Evolutionary conservation across 2,329 filamentous ascomycete genomes (phyloP).

Genomic region (Phialophora tarda): DNA sequence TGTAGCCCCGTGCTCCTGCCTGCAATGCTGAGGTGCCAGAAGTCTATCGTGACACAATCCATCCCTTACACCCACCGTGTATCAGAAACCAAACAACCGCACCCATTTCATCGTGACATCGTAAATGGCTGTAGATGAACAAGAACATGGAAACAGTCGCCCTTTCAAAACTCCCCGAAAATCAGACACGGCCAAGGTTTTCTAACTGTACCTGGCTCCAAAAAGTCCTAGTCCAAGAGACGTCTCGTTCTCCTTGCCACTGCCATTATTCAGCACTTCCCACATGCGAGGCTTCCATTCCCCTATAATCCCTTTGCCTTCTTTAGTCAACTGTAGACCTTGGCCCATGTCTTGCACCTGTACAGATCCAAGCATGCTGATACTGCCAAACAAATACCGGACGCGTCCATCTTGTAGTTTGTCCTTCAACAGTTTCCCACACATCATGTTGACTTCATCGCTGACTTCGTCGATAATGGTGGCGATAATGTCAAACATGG

Average conservation of each 20-base stretch:
- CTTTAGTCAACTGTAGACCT: slow-evolving; percentile 36
- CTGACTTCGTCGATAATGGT: slow-evolving; percentile 52
- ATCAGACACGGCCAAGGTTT: background rate
- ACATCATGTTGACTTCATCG: slow-evolving; percentile 52
- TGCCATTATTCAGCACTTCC: slow-evolving; percentile 40
- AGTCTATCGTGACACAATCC: slow-evolving; percentile 1
- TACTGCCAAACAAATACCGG: slow-evolving; percentile 36
- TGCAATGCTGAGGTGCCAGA: background rate
- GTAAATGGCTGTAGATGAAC: slow-evolving; percentile 5
- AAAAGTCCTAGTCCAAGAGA: slow-evolving; percentile 39
- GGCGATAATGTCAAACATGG: slow-evolving; percentile 53
- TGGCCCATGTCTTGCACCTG: slow-evolving; percentile 34
- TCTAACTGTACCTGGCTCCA: slow-evolving; percentile 31
- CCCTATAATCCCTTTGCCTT: slow-evolving; percentile 35
- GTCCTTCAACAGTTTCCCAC: slow-evolving; percentile 51
- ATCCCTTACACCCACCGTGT: background rate
- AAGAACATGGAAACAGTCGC: background rate
- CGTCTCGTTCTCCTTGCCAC: slow-evolving; percentile 37
- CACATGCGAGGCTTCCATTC: slow-evolving; percentile 40
- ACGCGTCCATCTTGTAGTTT: slow-evolving; percentile 35
- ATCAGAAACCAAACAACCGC: background rate
- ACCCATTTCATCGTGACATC: slow-evolving; percentile 1
- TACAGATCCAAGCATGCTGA: slow-evolving; percentile 33
- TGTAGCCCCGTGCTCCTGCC: background rate
- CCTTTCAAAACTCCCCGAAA: background rate